Conservation (phyloP, 2,329 filamentous ascomycete genomes). For the Penicillium hesseltinei region DNA sequence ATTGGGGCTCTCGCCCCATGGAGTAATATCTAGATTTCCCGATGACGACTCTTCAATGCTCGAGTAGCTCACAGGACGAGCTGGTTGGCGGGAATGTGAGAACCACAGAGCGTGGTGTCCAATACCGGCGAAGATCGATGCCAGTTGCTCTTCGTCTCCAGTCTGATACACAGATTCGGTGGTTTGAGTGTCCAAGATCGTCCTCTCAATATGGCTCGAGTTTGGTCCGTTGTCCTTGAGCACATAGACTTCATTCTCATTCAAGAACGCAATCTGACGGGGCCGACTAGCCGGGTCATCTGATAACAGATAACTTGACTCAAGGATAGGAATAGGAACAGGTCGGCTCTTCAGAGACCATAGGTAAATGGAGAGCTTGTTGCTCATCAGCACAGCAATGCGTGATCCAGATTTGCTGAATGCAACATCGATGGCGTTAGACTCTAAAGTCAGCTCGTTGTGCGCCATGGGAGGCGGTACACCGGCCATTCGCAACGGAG, state of each 20-base stretch:
- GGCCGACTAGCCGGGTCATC: conserved; percentile 31
- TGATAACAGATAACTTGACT: conserved; percentile 39
- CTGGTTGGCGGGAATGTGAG: conserved; percentile 28
- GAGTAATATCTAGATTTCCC: conserved; percentile 18
- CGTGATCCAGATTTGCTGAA: conserved; percentile 64
- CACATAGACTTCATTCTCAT: conserved; percentile 44
- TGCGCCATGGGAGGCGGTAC: conserved; percentile 91
- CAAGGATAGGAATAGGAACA: conserved; percentile 38
- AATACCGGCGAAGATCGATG: conserved; percentile 39
- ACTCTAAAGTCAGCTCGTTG: conserved; percentile 64
- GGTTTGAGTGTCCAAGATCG: conserved; percentile 34
- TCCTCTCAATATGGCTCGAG: conserved; percentile 33
- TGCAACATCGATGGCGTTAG: conserved; percentile 69
- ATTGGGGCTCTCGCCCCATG: conserved; percentile 35
- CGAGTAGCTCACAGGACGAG: conserved; percentile 32
- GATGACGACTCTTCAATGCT: conserved; percentile 20
- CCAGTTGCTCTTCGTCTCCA: conserved; percentile 34
- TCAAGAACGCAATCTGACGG: conserved; percentile 49
- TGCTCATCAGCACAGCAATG: conserved; percentile 70
- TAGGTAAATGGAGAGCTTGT: conserved; percentile 65
- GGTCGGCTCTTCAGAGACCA: conserved; percentile 58
- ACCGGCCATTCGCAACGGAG: conserved; percentile 78
- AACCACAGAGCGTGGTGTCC: conserved; percentile 40
- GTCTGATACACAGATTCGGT: conserved; percentile 33
- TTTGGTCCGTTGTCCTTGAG: conserved; percentile 38